Percentiles rank a stretch among this genome's conserved stretches.
Evolutionary conservation across 164 flowering plant genomes (phyloP).

Genomic region (Taxillus chinensis): DNA sequence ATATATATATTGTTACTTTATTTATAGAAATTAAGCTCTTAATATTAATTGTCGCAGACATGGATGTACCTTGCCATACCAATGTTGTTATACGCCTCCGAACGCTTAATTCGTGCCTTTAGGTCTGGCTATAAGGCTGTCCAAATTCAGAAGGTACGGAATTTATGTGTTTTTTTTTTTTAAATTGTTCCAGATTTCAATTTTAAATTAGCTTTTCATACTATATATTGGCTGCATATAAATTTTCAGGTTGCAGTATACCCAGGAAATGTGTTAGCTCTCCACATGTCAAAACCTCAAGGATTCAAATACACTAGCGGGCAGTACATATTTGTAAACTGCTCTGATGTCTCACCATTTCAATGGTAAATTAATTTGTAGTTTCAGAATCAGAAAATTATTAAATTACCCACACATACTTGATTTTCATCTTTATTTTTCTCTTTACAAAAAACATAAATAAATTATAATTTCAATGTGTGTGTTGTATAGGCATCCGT

Average conservation of each 20-base stretch:
- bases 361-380: conserved; percentile 28
- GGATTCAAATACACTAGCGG: conserved; percentile 61
- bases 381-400: background rate
- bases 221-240: background rate
- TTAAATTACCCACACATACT: too few species aligned
- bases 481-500: conserved; percentile 42
- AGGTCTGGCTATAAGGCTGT: conserved; percentile 40
- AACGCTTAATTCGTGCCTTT: conserved; percentile 36
- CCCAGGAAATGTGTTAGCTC: conserved; percentile 50
- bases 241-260: conserved; percentile 48
- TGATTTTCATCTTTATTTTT: too few species aligned
- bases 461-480: background rate
- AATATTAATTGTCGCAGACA: conserved; percentile 23
- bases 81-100: conserved; percentile 29
- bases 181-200: background rate
- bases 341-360: conserved; percentile 48
- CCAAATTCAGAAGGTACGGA: conserved; percentile 30
- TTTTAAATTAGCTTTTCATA: background rate
- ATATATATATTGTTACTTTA: too few species aligned
- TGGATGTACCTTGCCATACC: conserved; percentile 61
- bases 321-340: conserved; percentile 54
- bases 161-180: too few species aligned
- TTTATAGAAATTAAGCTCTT: too few species aligned
- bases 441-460: too few species aligned
- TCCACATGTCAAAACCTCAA: conserved; percentile 55